phyloP scores from a whole-genome alignment of 2,329 filamentous ascomycete species.

The Diaporthe nobilis region DNA sequence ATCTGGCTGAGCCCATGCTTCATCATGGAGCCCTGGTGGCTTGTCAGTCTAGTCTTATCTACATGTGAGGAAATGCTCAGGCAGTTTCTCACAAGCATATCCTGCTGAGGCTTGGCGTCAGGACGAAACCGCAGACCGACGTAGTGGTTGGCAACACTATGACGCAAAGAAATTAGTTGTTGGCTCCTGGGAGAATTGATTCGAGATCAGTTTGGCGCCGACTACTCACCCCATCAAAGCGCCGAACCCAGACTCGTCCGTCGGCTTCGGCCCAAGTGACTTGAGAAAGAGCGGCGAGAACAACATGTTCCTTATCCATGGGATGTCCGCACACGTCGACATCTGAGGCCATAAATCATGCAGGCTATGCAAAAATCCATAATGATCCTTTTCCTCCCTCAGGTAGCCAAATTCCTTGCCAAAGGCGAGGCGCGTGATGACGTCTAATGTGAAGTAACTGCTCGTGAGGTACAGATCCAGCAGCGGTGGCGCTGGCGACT shows the following conservation, averaged over 20 bases:
- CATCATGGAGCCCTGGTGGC: neutral
- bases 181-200: neutral
- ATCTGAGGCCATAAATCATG: conserved; percentile 1
- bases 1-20: neutral
- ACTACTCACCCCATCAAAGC: neutral
- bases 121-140: neutral
- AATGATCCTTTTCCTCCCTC: neutral
- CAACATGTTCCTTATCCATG: neutral
- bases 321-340: neutral
- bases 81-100: neutral
- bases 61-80: too few species aligned
- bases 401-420: neutral
- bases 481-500: neutral
- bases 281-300: neutral
- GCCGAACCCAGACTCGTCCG: neutral
- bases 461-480: neutral
- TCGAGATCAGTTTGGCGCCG: neutral
- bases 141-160: conserved; percentile 6
- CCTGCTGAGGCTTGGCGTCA: neutral
- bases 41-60: neutral
- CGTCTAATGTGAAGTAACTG: conserved; percentile 2
- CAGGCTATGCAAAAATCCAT: neutral
- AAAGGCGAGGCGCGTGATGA: neutral
- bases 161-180: neutral
- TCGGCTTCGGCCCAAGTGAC: neutral